Base-by-base conservation (phyloP, 306 rosid genomes). In the Fragaria nilgerrensis region DNA sequence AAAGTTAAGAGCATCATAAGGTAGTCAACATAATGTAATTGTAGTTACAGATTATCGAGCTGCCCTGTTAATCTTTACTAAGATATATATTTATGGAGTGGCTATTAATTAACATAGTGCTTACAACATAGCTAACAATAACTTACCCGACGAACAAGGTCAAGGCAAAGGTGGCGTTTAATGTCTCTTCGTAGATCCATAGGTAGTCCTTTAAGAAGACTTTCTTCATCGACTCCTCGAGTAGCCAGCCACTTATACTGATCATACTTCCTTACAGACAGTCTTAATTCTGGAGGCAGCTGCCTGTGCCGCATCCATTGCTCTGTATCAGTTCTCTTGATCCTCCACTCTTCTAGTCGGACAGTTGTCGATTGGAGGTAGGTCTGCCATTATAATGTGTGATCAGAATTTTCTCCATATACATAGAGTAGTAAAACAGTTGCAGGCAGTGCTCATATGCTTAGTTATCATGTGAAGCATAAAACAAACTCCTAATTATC, bases 261-360 rank as follows among this genome's bases (percentile, higher is more conserved):
- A 77, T 92, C 88, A 77, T 96, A 96, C 77, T 84, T 89, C 16
- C 98, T 82, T 32, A 92, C 93, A 16, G 89, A 87, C 17, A 87
- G 84, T 82, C 89, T 89, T 52, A 96, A 80, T 11, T 89, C 94
- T 17, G 75, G 68, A 63, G 98, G 97, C 34, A 96, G 87, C 66
- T 92, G 99, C 76, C 97, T 86, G 85, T 92, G 99, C 79, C 82
- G 94, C 98, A 96, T 96, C 99, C 99, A 96, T 77, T 96, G 91
- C 72, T 96, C 98, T 56, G 96, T 88, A 72, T 96, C 99, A 27
- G 89, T 92, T 85, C 96, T 89, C 86, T 77, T 88, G 65, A 92
- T 90, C 78, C 98, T 89, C 99, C 99, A 96, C 77, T 96, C 99
- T 83, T 96, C 98, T 59, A 96, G 81, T 15, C 97, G 87, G 52